Evolutionary conservation across 192 early-diverging fungal species (phyloP).

Genomic region (Entomortierella lignicola): DNA sequence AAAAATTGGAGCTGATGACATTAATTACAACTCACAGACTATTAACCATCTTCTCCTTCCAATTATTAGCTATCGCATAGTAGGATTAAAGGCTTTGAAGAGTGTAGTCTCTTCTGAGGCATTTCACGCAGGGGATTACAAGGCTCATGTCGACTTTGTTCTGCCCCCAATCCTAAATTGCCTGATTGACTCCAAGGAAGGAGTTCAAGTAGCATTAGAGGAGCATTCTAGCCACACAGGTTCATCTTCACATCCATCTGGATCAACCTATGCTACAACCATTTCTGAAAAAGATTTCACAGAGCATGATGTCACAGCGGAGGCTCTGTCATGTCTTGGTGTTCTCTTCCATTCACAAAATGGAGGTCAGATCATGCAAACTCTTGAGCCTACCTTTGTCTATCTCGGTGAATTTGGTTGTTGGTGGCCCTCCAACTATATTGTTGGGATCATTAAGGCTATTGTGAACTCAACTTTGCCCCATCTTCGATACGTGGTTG

Average conservation of each 20-base stretch:
- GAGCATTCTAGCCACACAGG: not conserved
- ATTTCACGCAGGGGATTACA: conserved; percentile 66
- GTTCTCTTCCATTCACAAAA: conserved; percentile 44
- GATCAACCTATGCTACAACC: conserved; percentile 12
- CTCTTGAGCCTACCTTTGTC: conserved; percentile 34
- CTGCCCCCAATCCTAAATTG: conserved; percentile 61
- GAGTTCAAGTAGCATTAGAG: conserved; percentile 14
- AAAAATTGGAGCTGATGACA: too few relatives aligned
- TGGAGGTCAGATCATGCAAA: conserved; percentile 14
- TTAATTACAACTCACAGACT: too few relatives aligned
- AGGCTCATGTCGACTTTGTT: conserved; percentile 67
- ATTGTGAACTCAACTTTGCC: conserved; percentile 42
- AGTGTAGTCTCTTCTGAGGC: conserved; percentile 69
- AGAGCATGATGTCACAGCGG: conserved; percentile 22
- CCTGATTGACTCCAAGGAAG: conserved; percentile 42
- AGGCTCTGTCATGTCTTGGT: conserved; percentile 46
- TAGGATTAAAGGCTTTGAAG: conserved; percentile 71
- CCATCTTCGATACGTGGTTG: conserved; percentile 61
- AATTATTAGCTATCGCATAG: conserved; percentile 47
- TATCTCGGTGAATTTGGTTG: conserved; percentile 46
- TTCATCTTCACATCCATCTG: conserved; percentile 9
- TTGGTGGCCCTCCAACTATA: conserved; percentile 51
- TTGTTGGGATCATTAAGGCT: conserved; percentile 35
- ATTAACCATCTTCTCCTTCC: too few relatives aligned
- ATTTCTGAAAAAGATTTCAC: conserved; percentile 24